Conservation (phyloP, 805 yeast genomes). For the Starmerella bombicola region DNA sequence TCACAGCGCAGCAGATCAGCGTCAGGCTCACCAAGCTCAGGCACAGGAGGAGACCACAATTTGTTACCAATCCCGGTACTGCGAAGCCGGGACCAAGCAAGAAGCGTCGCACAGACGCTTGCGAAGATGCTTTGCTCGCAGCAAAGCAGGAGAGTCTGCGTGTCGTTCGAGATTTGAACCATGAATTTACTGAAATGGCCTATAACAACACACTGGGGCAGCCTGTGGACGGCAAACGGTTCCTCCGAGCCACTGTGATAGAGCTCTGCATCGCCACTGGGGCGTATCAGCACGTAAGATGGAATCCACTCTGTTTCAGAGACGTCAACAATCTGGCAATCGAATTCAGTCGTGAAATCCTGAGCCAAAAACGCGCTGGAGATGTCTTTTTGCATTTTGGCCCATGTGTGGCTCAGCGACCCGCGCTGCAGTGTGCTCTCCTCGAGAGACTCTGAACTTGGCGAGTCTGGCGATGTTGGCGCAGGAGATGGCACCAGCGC, state of each 20-base stretch:
- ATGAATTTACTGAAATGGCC: slow-evolving; percentile 19
- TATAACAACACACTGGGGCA: slow-evolving; percentile 14
- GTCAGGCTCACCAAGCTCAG: slow-evolving; percentile 4
- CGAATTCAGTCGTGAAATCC: slow-evolving; percentile 3
- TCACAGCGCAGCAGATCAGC: slow-evolving; percentile 18
- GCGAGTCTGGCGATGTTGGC: no score
- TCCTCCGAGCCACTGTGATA: slow-evolving; percentile 5
- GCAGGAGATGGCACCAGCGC: no score
- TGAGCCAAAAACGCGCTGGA: background rate
- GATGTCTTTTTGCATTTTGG: slow-evolving; percentile 5
- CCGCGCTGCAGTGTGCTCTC: no score
- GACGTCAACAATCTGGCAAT: slow-evolving; percentile 15
- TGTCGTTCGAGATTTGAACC: slow-evolving; percentile 14
- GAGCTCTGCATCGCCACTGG: slow-evolving; percentile 10
- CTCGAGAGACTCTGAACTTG: no score
- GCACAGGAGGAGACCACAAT: slow-evolving; percentile 18
- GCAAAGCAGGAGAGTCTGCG: slow-evolving; percentile 9
- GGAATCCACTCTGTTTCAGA: slow-evolving; percentile 17
- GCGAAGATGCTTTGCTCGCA: slow-evolving; percentile 4
- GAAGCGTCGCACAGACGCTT: slow-evolving; percentile 12
- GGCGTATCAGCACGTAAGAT: slow-evolving; percentile 3
- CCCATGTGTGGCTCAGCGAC: slow-evolving; percentile 17
- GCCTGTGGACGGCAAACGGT: slow-evolving; percentile 11
- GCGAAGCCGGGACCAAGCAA: slow-evolving; percentile 19
- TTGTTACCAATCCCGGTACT: slow-evolving; percentile 19